phyloP scores from a whole-genome alignment of 2,329 filamentous ascomycete species.

The Tolypocladium album region DNA sequence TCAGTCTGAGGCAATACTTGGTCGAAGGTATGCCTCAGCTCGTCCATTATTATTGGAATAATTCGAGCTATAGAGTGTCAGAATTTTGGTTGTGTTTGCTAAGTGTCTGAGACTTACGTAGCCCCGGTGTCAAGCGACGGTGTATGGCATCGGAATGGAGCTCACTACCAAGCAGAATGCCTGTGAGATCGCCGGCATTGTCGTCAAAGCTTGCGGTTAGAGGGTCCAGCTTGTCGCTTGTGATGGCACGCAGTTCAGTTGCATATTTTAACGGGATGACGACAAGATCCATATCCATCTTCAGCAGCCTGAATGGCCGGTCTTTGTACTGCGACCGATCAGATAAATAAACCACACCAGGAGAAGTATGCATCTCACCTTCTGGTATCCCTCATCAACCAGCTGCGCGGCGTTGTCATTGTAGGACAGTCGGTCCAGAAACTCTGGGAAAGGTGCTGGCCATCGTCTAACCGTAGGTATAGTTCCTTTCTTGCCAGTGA shows the following conservation, averaged over 20 bases:
- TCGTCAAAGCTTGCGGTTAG: slow-evolving; percentile 9
- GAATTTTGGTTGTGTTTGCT: neutral
- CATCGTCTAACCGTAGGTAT: slow-evolving; percentile 5
- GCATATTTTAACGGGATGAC: slow-evolving; percentile 7
- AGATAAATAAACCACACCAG: too few relatives aligned
- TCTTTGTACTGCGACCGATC: slow-evolving; percentile 1
- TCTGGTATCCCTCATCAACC: slow-evolving; percentile 4
- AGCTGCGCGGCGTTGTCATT: slow-evolving; percentile 3
- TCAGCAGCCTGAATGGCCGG: slow-evolving; percentile 5
- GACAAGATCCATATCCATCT: slow-evolving; percentile 8
- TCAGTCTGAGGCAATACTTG: slow-evolving; percentile 1
- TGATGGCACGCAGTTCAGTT: slow-evolving; percentile 4
- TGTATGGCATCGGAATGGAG: slow-evolving; percentile 7
- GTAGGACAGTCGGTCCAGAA: slow-evolving; percentile 6
- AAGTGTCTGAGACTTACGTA: neutral
- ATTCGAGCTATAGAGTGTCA: slow-evolving; percentile 2
- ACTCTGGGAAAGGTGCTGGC: slow-evolving; percentile 4
- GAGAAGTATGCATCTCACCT: neutral
- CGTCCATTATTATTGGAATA: slow-evolving; percentile 6
- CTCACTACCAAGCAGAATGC: slow-evolving; percentile 5
- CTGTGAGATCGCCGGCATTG: slow-evolving; percentile 6
- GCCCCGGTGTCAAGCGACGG: slow-evolving; percentile 5
- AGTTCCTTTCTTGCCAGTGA: neutral
- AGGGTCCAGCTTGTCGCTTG: slow-evolving; percentile 7
- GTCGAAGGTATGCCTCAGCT: slow-evolving; percentile 4